These are phyloP conservation scores for Vanrija pseudolonga DNA, from an alignment of 1,284 basidiomycete species.

Conservation along the genomic window DNA sequence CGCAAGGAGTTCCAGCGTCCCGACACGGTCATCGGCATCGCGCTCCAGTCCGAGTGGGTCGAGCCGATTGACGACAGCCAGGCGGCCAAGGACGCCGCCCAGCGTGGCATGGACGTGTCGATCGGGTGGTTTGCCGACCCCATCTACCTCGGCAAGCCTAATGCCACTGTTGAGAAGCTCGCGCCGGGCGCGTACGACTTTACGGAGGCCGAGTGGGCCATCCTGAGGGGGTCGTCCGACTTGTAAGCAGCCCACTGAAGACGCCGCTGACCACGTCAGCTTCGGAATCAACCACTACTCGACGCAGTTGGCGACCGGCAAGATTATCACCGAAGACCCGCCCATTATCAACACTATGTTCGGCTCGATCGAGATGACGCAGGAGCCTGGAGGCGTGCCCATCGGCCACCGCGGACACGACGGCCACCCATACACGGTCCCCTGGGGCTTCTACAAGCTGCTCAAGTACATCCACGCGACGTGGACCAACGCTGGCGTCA, in stretches of 20 bases:
- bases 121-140: conserved; percentile 26
- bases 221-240: conserved; percentile 11
- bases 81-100: conserved; percentile 18
- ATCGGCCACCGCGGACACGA: conserved; percentile 24
- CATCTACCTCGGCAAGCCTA: conserved; percentile 6
- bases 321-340: background rate
- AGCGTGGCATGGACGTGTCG: conserved; percentile 9
- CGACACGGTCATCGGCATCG: conserved; percentile 27
- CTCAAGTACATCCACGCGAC: conserved; percentile 4
- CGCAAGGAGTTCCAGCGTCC: conserved; percentile 20
- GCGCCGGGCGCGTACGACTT: conserved; percentile 4
- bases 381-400: conserved; percentile 19
- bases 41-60: conserved; percentile 26
- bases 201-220: conserved; percentile 12
- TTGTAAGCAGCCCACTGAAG: background rate
- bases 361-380: conserved; percentile 14
- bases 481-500: background rate
- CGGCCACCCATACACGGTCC: conserved; percentile 28
- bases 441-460: conserved; percentile 17
- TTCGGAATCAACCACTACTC: conserved; percentile 25
- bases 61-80: conserved; percentile 22
- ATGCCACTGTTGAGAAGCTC: background rate
- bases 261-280: conserved; percentile 6
- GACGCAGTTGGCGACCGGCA: conserved; percentile 19
- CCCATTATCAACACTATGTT: conserved; percentile 11